Base-by-base conservation (phyloP, 2,329 filamentous ascomycete genomes). In the Coleophoma crateriformis region DNA sequence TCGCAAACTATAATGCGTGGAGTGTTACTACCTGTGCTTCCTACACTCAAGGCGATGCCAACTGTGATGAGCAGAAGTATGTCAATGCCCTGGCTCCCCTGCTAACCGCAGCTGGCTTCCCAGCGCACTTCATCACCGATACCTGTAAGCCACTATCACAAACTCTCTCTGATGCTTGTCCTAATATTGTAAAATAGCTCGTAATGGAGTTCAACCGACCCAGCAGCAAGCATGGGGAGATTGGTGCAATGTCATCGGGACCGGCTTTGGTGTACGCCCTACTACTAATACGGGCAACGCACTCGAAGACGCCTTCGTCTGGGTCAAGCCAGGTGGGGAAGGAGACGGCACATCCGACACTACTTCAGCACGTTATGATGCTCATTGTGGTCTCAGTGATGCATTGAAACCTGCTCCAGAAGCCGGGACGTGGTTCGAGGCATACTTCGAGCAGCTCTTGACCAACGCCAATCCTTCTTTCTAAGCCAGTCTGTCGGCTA, bases 291-390 rank as follows among this genome's bases (percentile, higher is more conserved):
- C 83, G 8, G 79, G 78, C 13, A 74, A 81, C 54, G 61, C 67
- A 2, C 69, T 83, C 15, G 71, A 77, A 33, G 84, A 87, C 63
- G 81, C 83, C 38, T 83, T 87, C 56, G 83, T 86, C 50, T 87
- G 84, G 84, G 71, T 86, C 58, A 87, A 87, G 75, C 84, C 84
- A 4, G 84, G 84, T 55, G 75, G 76, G 53, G 76, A 78, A 63
- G 61, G 60, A 49, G 65, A 68, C 51, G 66, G 66, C 54, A 69
- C 66, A 22, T 72, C 68, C 3, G 58, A 75, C 50, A 65, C 61
- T 27, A 60, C 58, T 32, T 66, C 75, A 10, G 45, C 62, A 7
- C 68, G 76, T 47, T 81, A 77, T 61, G 77, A 81, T 61, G 65
- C 64, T 20, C 69, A 76, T 61, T 80, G 77, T 46, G 75, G 77